These are phyloP conservation scores for Larix kaempferi DNA, from an alignment of 75 land plant species.

Conservation along the genomic window DNA sequence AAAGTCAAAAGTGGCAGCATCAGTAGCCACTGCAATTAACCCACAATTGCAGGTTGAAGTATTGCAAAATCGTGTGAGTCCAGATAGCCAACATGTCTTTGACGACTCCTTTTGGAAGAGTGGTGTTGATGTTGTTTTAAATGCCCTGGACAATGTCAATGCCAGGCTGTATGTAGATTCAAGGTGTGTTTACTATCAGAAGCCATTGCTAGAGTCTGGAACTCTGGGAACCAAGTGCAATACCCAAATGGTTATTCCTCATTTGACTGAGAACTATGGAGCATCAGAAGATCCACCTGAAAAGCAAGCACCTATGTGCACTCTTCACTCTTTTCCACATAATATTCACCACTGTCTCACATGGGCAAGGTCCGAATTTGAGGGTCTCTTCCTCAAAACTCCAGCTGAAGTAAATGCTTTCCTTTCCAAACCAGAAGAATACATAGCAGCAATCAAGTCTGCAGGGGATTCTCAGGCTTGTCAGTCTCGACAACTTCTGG, in stretches of 20 bases:
- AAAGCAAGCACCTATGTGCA: conserved; percentile 98
- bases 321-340: conserved; percentile 94
- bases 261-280: conserved; percentile 92
- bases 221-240: conserved; percentile 91
- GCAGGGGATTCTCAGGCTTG: conserved; percentile 94
- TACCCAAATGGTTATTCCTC: conserved; percentile 96
- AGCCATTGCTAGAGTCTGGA: conserved; percentile 89
- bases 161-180: conserved; percentile 89
- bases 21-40: conserved; percentile 75
- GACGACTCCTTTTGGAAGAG: conserved; percentile 86
- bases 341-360: conserved; percentile 91
- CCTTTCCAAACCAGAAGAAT: conserved; percentile 61
- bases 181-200: conserved; percentile 89
- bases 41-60: conserved; percentile 65
- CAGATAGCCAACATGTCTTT: conserved; percentile 87
- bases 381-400: conserved; percentile 83
- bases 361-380: conserved; percentile 97
- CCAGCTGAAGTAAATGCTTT: conserved; percentile 81
- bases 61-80: conserved; percentile 76
- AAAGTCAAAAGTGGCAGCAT: conserved; percentile 86
- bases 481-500: conserved; percentile 76
- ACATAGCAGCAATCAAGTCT: conserved; percentile 54
- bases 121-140: conserved; percentile 61
- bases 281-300: conserved; percentile 97
- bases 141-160: conserved; percentile 90